Evolutionary conservation across 768 basidiomycete genomes (phyloP), one percentile per base, ranked within the genome.

Genomic region (Termitomyces sp.): DNA sequence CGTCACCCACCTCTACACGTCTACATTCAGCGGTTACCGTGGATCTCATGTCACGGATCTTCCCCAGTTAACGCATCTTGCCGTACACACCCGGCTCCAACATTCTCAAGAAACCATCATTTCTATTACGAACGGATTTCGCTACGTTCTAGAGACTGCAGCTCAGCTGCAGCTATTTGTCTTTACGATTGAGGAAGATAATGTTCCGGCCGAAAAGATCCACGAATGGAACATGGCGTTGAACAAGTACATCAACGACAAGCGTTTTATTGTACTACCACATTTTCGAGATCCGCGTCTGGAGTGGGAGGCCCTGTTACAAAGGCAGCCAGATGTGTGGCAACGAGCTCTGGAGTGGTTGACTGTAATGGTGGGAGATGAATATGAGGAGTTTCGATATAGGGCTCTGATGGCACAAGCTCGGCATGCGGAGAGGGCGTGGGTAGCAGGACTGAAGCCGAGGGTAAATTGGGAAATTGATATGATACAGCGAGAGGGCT

Each of bases 1-100:
- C 12, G 70, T 71, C 12, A 71, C 70, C 1, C 70, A 71, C 58
- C 61, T 74, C 12, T 73, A 69, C 43, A 71, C 73, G 1, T 69
- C 66, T 29, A 64, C 66, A 10, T 64, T 70, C 15, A 52, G 54
- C 18, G 71, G 69, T 15, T 66, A 70, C 48, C 66, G 66, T 12
- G 58, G 60, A 22, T 70, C 73, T 12, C 63, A 63, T 42, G 63
- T 73, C 25, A 57, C 63, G 11, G 70, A 73, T 57, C 62, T 72
- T 15, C 66, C 69, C 0, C 48, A 52, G 20, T 61, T 74, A 3
- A 73, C 69, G 2, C 71, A 73, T 46, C 66, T 74, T 5, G 70
- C 69, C 16, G 68, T 70, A 2, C 63, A 66, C 49, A 67, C 71
- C 7, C 70, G 67, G 51, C 45, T 46, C 45, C 29, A 45, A 31